Percentiles rank a stretch among this genome's conserved stretches.
These are phyloP conservation scores for Fusarium metavorans DNA, from an alignment of 2,329 filamentous ascomycete genomes.

Conservation along the genomic window DNA sequence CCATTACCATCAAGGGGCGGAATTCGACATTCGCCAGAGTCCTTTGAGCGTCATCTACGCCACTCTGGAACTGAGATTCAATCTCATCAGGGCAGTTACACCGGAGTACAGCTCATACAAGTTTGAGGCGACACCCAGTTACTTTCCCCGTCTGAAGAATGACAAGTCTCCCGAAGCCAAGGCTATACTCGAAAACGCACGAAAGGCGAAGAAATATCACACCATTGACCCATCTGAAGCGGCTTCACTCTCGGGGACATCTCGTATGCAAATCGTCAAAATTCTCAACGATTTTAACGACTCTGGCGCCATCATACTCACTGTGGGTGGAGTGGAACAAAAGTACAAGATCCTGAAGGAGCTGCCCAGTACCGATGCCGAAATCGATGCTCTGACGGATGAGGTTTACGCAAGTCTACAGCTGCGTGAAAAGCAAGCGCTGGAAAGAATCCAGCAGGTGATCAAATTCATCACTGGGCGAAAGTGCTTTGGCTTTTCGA, in stretches of 20 bases:
- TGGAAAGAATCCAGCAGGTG: constrained; percentile 63
- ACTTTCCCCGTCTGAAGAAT: constrained; percentile 45
- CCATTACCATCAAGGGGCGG: constrained; percentile 57
- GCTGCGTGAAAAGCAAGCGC: constrained; percentile 62
- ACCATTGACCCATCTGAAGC: constrained; percentile 62
- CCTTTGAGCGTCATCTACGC: constrained; percentile 68
- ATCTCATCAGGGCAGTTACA: constrained; percentile 66
- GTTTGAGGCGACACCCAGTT: constrained; percentile 55
- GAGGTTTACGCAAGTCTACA: constrained; percentile 64
- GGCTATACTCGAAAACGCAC: constrained; percentile 57
- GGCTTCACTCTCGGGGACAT: constrained; percentile 46
- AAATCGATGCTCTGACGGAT: constrained; percentile 59
- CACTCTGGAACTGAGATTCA: constrained; percentile 70
- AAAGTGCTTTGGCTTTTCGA: constrained; percentile 62
- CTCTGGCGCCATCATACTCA: constrained; percentile 61
- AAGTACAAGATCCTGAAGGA: constrained; percentile 63
- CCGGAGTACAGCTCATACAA: constrained; percentile 69
- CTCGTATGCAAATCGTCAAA: constrained; percentile 61
- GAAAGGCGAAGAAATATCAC: constrained; percentile 56
- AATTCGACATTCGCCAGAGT: constrained; percentile 65
- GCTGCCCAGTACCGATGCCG: constrained; percentile 56
- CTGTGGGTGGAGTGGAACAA: constrained; percentile 63
- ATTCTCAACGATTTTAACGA: constrained; percentile 68
- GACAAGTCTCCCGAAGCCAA: constrained; percentile 57
- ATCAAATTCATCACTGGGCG: constrained; percentile 64